Conservation (phyloP, 345 rosid species). For the Brassica incana region DNA sequence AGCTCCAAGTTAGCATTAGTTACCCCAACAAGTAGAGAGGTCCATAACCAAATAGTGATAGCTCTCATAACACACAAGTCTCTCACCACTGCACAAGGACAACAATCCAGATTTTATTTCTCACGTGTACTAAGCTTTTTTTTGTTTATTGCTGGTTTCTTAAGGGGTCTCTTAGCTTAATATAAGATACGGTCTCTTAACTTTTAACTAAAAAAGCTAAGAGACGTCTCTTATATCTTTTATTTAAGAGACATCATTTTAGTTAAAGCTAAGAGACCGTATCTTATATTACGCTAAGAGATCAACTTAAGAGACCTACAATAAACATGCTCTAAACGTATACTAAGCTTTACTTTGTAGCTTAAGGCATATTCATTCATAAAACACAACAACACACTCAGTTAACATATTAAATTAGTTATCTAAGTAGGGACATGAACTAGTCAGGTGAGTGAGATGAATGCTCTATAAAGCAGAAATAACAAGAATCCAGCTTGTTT, state of each 20-base stretch:
- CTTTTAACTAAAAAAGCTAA: too few relatives aligned
- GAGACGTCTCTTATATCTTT: too few relatives aligned
- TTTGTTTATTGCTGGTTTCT: too few relatives aligned
- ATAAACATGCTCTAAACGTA: too few relatives aligned
- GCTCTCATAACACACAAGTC: neutral
- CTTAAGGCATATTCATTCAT: neutral
- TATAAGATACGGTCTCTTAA: too few relatives aligned
- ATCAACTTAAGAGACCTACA: too few relatives aligned
- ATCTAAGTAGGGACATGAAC: neutral
- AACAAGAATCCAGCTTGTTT: slow-evolving; percentile 7
- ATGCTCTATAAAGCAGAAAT: slow-evolving; percentile 18
- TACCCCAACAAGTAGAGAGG: slow-evolving; percentile 22
- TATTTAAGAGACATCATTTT: too few relatives aligned
- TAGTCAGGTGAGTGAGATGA: slow-evolving; percentile 11
- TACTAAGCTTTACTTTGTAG: neutral
- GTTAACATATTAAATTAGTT: slow-evolving; percentile 20
- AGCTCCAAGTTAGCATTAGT: slow-evolving; percentile 12
- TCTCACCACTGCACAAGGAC: slow-evolving; percentile 28
- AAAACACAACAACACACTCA: neutral
- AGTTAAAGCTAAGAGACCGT: too few relatives aligned
- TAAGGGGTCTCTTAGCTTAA: too few relatives aligned
- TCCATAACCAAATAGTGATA: slow-evolving; percentile 17
- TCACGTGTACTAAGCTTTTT: neutral
- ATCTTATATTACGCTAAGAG: too few relatives aligned
- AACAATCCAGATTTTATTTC: slow-evolving; percentile 2